A percentile compares a stretch with the other conserved stretches of the same genome.
Conservation (phyloP, 768 basidiomycete genomes). For the Kwoniella bestiolae region DNA sequence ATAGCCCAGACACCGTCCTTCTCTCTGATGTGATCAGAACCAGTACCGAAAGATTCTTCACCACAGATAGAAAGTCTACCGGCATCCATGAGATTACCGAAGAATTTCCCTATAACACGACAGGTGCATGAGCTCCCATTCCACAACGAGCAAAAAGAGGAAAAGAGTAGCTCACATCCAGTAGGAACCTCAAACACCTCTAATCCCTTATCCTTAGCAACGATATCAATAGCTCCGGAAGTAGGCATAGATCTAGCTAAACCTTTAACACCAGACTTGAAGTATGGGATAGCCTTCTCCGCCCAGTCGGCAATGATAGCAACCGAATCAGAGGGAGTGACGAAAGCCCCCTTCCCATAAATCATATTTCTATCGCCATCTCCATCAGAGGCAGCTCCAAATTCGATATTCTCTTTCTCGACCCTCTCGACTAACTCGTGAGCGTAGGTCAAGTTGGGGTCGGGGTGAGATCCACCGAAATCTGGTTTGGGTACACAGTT, state of each 20-base stretch:
- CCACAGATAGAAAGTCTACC: conserved; percentile 97
- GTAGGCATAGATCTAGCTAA: conserved; percentile 98
- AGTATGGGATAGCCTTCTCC: conserved; percentile 59
- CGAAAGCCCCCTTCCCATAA: conserved; percentile 96
- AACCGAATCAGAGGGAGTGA: conserved; percentile 95
- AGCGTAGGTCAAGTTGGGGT: conserved; percentile 97
- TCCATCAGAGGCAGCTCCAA: conserved; percentile 96
- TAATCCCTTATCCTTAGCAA: conserved; percentile 89
- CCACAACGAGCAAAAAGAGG: neutral
- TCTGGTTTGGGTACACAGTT: conserved; percentile 90
- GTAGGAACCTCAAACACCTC: conserved; percentile 97
- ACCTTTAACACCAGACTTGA: conserved; percentile 85
- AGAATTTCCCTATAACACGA: conserved; percentile 81
- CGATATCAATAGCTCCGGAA: conserved; percentile 91
- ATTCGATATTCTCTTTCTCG: conserved; percentile 79
- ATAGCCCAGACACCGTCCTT: conserved; percentile 99
- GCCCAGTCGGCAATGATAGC: conserved; percentile 98
- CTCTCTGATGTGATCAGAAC: conserved; percentile 99
- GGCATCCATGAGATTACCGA: conserved; percentile 99
- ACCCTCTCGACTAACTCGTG: conserved; percentile 90
- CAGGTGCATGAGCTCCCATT: neutral
- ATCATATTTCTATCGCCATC: conserved; percentile 99
- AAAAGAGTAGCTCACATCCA: conserved; percentile 61
- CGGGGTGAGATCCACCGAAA: conserved; percentile 97
- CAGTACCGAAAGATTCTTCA: conserved; percentile 98